A percentile compares a stretch with the other conserved stretches of the same genome.
phyloP scores from a whole-genome alignment of 1,139 yeast species.

The Yamadazyma buinensis region DNA sequence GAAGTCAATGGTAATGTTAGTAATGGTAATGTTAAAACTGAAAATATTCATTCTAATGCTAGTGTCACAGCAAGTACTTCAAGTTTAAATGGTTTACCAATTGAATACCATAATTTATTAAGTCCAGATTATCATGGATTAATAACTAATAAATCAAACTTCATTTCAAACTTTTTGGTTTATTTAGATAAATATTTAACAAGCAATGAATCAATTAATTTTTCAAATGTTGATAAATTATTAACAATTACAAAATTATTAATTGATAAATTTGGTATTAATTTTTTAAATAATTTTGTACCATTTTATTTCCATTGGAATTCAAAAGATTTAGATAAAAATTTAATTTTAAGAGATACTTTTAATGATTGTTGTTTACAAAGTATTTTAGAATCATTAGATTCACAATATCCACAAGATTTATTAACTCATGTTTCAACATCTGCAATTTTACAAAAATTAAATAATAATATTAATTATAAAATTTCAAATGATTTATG shows the following conservation, averaged over 20 bases:
- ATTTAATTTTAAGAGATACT: conserved; percentile 24
- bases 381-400: conserved; percentile 23
- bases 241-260: conserved; percentile 25
- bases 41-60: background rate
- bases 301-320: conserved; percentile 50
- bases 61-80: conserved; percentile 5
- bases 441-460: conserved; percentile 22
- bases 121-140: conserved; percentile 38
- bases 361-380: conserved; percentile 31
- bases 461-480: conserved; percentile 26
- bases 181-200: conserved; percentile 32
- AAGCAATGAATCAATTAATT: conserved; percentile 19
- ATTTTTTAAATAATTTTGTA: conserved; percentile 42
- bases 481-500: conserved; percentile 28
- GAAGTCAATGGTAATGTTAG: background rate
- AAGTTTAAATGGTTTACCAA: conserved; percentile 3
- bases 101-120: conserved; percentile 20
- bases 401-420: conserved; percentile 27
- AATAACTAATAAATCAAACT: conserved; percentile 34
- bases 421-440: conserved; percentile 22
- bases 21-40: background rate
- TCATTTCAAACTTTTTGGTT: conserved; percentile 30
- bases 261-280: conserved; percentile 38
- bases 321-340: conserved; percentile 8
- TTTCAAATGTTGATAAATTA: conserved; percentile 21